These are phyloP conservation scores for Potentilla sterilis DNA, from an alignment of 306 rosid genomes.

Conservation along the genomic window DNA sequence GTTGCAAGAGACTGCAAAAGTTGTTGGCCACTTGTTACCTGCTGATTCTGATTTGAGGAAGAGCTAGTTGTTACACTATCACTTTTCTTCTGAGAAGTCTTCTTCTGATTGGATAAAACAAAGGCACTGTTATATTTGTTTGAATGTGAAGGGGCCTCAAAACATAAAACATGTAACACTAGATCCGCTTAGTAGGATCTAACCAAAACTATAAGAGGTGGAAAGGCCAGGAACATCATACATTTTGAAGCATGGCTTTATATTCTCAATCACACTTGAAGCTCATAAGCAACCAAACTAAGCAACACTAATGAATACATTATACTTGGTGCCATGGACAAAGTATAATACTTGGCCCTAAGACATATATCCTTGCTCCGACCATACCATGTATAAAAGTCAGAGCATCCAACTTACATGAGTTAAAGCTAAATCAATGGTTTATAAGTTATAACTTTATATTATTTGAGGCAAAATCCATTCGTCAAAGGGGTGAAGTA, in stretches of 20 bases:
- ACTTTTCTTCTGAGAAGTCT: conserved; percentile 36
- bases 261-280: not conserved
- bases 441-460: not conserved
- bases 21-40: conserved; percentile 52
- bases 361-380: not conserved
- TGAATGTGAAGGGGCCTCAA: not conserved
- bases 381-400: not conserved
- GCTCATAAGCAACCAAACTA: not conserved
- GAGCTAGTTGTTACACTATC: conserved; percentile 55
- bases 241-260: not conserved
- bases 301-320: not conserved
- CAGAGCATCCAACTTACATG: not conserved
- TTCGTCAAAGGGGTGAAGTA: not conserved
- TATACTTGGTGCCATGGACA: not conserved
- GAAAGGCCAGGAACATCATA: not conserved
- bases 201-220: not conserved
- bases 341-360: not conserved
- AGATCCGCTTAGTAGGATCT: not conserved
- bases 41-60: conserved; percentile 50
- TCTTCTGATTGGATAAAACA: conserved; percentile 46
- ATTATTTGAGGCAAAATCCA: not conserved
- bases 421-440: not conserved
- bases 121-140: not conserved
- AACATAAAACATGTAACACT: not conserved
- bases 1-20: conserved; percentile 58